phyloP scores from a whole-genome alignment of 2,329 filamentous ascomycete genomes.

The Colletotrichum tofieldiae region DNA sequence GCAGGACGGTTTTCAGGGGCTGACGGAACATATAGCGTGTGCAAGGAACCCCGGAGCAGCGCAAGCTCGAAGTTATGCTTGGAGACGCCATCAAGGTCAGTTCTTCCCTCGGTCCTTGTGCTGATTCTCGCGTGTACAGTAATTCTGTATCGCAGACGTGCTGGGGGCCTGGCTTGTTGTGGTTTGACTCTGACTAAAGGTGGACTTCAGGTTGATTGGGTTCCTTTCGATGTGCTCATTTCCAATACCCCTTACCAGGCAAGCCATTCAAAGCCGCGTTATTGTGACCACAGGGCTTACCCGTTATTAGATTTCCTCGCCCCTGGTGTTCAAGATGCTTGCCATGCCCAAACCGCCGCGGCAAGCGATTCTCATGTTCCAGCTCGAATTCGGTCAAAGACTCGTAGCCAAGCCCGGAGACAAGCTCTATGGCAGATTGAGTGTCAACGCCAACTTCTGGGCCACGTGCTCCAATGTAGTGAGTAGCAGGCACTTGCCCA shows the following conservation, averaged over 20 bases:
- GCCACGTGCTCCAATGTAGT: conserved; percentile 43
- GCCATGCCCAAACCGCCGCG: conserved; percentile 86
- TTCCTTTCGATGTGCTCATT: conserved; percentile 88
- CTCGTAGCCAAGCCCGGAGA: conserved; percentile 82
- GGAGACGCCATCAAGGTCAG: conserved; percentile 76
- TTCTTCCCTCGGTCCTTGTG: neutral
- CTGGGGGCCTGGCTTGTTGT: neutral
- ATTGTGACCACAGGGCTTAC: neutral
- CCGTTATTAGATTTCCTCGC: conserved; percentile 81
- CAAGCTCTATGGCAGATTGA: conserved; percentile 58
- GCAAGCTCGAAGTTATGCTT: conserved; percentile 87
- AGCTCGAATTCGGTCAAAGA: conserved; percentile 93
- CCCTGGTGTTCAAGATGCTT: conserved; percentile 91
- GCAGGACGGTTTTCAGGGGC: conserved; percentile 57
- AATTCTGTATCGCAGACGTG: neutral
- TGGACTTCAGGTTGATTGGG: conserved; percentile 52
- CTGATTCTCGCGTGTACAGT: neutral
- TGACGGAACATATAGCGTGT: conserved; percentile 83
- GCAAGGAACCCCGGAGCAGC: conserved; percentile 88
- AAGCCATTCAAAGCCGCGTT: conserved; percentile 37
- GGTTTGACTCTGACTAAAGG: neutral
- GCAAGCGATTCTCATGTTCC: conserved; percentile 93
- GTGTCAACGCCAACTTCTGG: conserved; percentile 45
- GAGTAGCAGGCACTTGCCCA: neutral
- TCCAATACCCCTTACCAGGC: conserved; percentile 77